Base-by-base conservation (phyloP, 805 yeast species). In the Yamadazyma sp. region DNA sequence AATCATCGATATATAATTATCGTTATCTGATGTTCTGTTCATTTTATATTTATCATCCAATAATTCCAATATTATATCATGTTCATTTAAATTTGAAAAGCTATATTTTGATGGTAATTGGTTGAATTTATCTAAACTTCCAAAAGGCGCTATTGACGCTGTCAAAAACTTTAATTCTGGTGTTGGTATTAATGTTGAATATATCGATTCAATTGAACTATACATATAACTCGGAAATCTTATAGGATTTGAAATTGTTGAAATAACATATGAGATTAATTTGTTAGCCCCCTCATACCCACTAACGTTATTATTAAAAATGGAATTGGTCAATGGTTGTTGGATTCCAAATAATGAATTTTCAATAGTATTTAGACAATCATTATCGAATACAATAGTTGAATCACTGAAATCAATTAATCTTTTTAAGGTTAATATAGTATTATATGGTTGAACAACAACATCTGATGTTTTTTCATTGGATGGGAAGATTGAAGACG, bases 371-470 rank as follows among this genome's bases (percentile, higher is more conserved):
- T 80, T 69, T 33, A 93, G 61, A 0, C 97, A 89, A 42, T 83
- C 86, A 58, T 93, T 93, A 55, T 93, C 98, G 51, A 89, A 82
- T 4, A 91, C 93, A n/a, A 87, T 70, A 28, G 86, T 81, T 3
- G 87, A 82, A 56, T 93, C 96, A 27, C 96, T 85, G 49, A 76
- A 76, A 45, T 87, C 93, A 4, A 86, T 82, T 41, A 93, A 69
- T 47, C 98, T 65, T 54, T 80, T 78, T 47, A 94, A 67, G 0
- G 98, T 82, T 35, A 93, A 62, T 14, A 93, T 70, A 0, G 95
- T 82, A 56, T 93, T 93, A 60, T 93, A 93, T 0, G 98, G 98
- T 55, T 93, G 98, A 4, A 94, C 96, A 13, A 94, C 98, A n/a
- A 89, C 97, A 49, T 91, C 98, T 1, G 95, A 83, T 0, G 86